Evolutionary conservation across 1,139 yeast genomes (phyloP).

Genomic region (Candida sojae): DNA sequence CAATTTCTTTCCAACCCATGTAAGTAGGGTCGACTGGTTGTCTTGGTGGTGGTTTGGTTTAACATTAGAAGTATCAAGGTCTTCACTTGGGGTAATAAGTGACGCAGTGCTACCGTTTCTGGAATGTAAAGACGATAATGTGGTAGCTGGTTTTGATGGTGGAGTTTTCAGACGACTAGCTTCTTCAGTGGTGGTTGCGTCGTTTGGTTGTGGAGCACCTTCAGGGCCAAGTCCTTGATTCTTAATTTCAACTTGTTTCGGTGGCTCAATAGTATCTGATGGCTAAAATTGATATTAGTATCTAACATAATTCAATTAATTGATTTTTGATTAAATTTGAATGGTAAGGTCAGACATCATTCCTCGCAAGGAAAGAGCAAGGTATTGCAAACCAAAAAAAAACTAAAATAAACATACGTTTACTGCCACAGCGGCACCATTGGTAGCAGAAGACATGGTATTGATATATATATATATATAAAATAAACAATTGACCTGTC

Average conservation of each 20-base stretch:
- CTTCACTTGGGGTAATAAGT: constrained; percentile 28
- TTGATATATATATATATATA: not conserved
- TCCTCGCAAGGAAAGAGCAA: not conserved
- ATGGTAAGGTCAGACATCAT: too few relatives aligned
- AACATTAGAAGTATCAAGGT: constrained; percentile 35
- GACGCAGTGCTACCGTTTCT: constrained; percentile 3
- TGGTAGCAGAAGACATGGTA: not conserved
- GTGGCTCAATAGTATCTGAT: constrained; percentile 12
- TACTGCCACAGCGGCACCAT: not conserved
- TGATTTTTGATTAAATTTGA: too few relatives aligned
- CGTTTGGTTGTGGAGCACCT: constrained; percentile 6
- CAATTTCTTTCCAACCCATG: constrained; percentile 94
- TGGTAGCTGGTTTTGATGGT: not conserved
- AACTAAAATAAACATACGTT: not conserved
- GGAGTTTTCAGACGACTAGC: not conserved
- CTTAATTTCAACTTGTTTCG: constrained; percentile 13
- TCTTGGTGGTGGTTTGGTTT: constrained; percentile 50
- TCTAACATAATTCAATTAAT: too few relatives aligned
- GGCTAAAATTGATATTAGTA: constrained; percentile 7
- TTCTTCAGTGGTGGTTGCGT: not conserved
- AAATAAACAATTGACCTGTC: not conserved
- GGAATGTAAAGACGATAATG: constrained; percentile 3
- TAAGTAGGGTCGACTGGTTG: constrained; percentile 62
- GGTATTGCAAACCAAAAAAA: not conserved
- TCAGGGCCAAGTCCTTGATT: constrained; percentile 11